A percentile compares a stretch with the other conserved stretches of the same genome.
phyloP scores from a whole-genome alignment of 805 yeast genomes.

The Ogataea nonfermentans region DNA sequence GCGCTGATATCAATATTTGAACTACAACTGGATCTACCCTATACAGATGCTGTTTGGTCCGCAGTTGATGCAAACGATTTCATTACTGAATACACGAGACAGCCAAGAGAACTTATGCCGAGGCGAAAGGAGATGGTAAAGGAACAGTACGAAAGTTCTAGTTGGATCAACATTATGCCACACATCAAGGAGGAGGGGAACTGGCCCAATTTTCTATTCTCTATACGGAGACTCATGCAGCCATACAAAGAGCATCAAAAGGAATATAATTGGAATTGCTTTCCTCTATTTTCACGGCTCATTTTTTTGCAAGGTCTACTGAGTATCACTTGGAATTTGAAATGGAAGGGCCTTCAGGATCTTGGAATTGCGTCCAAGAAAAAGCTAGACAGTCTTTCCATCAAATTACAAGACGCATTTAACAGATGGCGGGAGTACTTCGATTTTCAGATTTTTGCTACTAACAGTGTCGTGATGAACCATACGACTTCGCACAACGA shows the following conservation, averaged over 20 bases:
- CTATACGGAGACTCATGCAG: slow-evolving; percentile 34
- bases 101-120: slow-evolving; percentile 25
- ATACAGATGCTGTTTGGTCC: slow-evolving; percentile 44
- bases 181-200: slow-evolving; percentile 30
- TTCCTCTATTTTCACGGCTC: slow-evolving; percentile 37
- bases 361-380: slow-evolving; percentile 36
- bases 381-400: slow-evolving; percentile 30
- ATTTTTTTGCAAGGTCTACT: slow-evolving; percentile 37
- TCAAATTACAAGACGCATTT: slow-evolving; percentile 33
- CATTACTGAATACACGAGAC: slow-evolving; percentile 25
- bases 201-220: slow-evolving; percentile 40
- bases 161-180: slow-evolving; percentile 20
- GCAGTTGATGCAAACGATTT: slow-evolving; percentile 30
- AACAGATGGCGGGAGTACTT: slow-evolving; percentile 38
- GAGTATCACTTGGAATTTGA: slow-evolving; percentile 15
- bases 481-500: neutral
- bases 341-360: slow-evolving; percentile 28
- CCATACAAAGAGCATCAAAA: slow-evolving; percentile 30
- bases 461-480: slow-evolving; percentile 6
- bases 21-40: slow-evolving; percentile 44
- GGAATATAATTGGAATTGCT: slow-evolving; percentile 36
- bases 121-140: slow-evolving; percentile 16
- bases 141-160: slow-evolving; percentile 1
- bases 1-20: slow-evolving; percentile 42
- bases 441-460: slow-evolving; percentile 32